Conservation (phyloP, 2,329 filamentous ascomycete species). For the Ophiosphaerella narmari region DNA sequence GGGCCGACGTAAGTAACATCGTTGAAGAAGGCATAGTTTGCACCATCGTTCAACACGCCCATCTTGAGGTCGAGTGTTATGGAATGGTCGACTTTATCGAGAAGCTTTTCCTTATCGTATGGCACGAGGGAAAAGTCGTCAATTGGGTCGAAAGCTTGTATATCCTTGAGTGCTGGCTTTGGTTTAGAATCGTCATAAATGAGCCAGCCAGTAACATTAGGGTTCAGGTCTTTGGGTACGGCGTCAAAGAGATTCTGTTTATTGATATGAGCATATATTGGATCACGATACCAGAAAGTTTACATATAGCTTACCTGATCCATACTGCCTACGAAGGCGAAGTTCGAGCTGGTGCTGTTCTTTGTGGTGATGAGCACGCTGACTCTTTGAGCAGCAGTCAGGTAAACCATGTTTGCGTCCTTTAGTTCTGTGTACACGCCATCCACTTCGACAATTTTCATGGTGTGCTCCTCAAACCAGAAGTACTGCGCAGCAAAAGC, state of each 20-base stretch:
- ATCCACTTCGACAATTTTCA: conserved; percentile 71
- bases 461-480: conserved; percentile 69
- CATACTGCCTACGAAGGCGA: conserved; percentile 63
- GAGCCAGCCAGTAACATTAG: conserved; percentile 62
- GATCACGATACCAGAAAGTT: neutral
- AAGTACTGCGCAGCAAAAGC: conserved; percentile 74
- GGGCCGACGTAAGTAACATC: conserved; percentile 75
- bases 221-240: conserved; percentile 70
- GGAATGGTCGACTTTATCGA: conserved; percentile 65
- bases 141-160: conserved; percentile 68
- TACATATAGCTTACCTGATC: conserved; percentile 43
- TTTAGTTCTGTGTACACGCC: conserved; percentile 67
- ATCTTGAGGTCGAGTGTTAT: conserved; percentile 66
- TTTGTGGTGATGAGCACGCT: conserved; percentile 68
- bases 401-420: conserved; percentile 64
- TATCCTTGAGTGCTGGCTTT: conserved; percentile 55
- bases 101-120: conserved; percentile 65
- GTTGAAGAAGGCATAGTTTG: conserved; percentile 68
- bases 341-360: conserved; percentile 58
- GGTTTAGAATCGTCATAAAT: conserved; percentile 57
- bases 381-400: conserved; percentile 73
- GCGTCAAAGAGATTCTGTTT: conserved; percentile 63
- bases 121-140: conserved; percentile 77
- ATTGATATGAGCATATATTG: neutral
- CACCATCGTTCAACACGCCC: conserved; percentile 70